phyloP scores from a whole-genome alignment of 2,329 filamentous ascomycete species.

The Colletotrichum eleusines region DNA sequence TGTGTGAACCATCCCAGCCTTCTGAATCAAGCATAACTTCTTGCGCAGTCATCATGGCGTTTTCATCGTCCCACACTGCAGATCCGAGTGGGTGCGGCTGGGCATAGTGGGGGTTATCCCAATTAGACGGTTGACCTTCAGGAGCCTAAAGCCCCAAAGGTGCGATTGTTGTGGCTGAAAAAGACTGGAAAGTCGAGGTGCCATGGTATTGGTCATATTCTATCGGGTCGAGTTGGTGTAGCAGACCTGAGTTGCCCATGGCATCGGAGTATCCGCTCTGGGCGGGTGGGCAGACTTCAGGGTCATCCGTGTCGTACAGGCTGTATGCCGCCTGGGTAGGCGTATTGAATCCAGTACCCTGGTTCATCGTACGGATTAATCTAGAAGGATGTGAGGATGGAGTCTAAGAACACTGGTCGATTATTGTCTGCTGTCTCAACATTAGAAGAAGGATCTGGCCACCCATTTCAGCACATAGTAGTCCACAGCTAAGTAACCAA shows the following conservation, averaged over 20 bases:
- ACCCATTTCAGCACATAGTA: not conserved
- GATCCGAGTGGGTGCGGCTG: not conserved
- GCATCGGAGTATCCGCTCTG: not conserved
- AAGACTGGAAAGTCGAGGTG: too few species aligned
- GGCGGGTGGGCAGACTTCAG: not conserved
- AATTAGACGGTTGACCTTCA: not conserved
- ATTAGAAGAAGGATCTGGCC: not conserved
- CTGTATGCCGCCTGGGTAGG: not conserved
- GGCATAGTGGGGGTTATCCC: not conserved
- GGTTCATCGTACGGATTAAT: not conserved
- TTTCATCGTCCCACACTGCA: not conserved
- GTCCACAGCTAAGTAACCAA: not conserved
- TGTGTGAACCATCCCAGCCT: rapidly evolving
- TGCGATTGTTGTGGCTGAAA: not conserved
- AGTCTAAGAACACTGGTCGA: not conserved
- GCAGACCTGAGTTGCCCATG: not conserved
- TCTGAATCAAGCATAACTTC: not conserved
- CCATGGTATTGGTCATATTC: not conserved
- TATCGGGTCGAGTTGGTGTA: too few species aligned
- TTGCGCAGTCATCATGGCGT: not conserved
- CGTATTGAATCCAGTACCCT: not conserved
- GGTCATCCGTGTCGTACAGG: not conserved
- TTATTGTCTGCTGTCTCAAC: not conserved
- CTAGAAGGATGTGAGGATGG: too few species aligned
- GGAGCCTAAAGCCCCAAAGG: slow-evolving; percentile 8